phyloP scores from a whole-genome alignment of 768 basidiomycete species.

The Rhodotorula kratochvilovae region DNA sequence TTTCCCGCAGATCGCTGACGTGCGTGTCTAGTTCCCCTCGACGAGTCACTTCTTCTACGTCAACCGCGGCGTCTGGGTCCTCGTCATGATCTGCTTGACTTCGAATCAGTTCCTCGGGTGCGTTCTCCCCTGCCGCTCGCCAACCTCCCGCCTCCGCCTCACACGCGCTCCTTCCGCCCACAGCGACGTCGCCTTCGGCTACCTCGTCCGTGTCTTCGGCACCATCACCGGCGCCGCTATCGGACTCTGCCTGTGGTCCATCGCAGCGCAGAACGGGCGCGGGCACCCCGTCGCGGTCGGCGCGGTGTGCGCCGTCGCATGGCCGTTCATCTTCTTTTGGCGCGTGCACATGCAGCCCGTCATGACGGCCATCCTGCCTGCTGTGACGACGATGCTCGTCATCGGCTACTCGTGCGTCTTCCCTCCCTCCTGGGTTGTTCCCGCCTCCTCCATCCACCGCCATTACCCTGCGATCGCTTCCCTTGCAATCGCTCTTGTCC shows the following conservation, averaged over 20 bases:
- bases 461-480: no score
- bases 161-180: no score
- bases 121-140: not conserved
- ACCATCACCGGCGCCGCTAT: constrained; percentile 51
- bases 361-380: constrained; percentile 30
- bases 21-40: constrained; percentile 16
- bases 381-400: constrained; percentile 34
- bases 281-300: constrained; percentile 59
- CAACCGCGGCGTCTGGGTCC: constrained; percentile 33
- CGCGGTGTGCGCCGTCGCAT: constrained; percentile 53
- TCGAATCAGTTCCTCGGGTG: constrained; percentile 14
- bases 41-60: constrained; percentile 26
- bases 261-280: constrained; percentile 48
- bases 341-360: constrained; percentile 46
- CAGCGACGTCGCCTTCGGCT: constrained; percentile 37
- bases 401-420: constrained; percentile 33
- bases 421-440: no score
- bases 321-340: constrained; percentile 55
- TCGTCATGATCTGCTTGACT: constrained; percentile 21
- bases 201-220: constrained; percentile 53
- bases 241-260: constrained; percentile 57
- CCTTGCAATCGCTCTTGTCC: no score
- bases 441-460: no score
- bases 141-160: not conserved
- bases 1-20: no score